These are phyloP conservation scores for Ophiostoma angusticollis DNA, from an alignment of 2,329 filamentous ascomycete genomes.

Conservation along the genomic window DNA sequence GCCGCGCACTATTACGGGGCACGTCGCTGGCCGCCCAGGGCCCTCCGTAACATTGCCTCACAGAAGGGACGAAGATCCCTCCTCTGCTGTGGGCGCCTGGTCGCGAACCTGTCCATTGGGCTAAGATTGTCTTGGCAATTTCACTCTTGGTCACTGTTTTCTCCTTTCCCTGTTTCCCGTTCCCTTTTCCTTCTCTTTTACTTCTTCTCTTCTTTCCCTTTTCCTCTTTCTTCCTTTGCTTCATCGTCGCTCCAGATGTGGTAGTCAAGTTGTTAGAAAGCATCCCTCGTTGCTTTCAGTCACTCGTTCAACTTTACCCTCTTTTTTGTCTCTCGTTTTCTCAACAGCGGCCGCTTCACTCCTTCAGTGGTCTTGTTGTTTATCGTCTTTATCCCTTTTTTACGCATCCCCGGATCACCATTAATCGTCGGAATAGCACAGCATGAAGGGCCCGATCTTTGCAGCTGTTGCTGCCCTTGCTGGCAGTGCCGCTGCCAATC, in stretches of 20 bases:
- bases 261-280: conserved; percentile 35
- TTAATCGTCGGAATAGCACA: conserved; percentile 24
- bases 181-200: conserved; percentile 22
- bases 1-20: no score
- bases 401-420: conserved; percentile 2
- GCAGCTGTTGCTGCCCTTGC: conserved; percentile 50
- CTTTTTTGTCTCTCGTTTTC: conserved; percentile 19
- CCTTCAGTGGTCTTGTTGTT: conserved; percentile 79
- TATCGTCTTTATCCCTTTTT: conserved; percentile 18
- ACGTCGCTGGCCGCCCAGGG: no score
- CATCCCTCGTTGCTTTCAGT: conserved; percentile 34
- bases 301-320: conserved; percentile 35
- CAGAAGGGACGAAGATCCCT: no score
- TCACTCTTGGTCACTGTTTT: conserved; percentile 19
- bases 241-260: conserved; percentile 34
- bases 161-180: conserved; percentile 19
- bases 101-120: no score
- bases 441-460: conserved; percentile 63
- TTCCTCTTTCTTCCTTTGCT: conserved; percentile 27
- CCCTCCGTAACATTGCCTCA: no score
- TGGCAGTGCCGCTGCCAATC: conserved; percentile 40
- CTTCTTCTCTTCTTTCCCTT: conserved; percentile 23
- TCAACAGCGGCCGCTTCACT: conserved; percentile 72
- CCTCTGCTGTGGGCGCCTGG: no score
- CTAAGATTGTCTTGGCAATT: no score